phyloP scores from a whole-genome alignment of 441 rosid species.

The Erysimum cheiri region DNA sequence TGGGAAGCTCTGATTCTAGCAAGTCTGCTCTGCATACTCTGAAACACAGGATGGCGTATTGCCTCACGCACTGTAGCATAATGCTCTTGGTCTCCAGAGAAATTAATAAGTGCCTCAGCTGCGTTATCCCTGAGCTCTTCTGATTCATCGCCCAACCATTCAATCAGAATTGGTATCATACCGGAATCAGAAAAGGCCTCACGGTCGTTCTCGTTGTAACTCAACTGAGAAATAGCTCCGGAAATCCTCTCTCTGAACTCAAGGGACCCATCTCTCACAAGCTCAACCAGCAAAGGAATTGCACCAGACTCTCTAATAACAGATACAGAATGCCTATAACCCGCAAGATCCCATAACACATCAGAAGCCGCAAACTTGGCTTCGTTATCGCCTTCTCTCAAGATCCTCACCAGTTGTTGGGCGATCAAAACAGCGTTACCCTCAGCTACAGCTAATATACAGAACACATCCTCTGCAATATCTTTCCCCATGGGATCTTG shows the following conservation, averaged over 20 bases:
- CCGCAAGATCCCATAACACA: constrained; percentile 64
- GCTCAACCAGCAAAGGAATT: constrained; percentile 57
- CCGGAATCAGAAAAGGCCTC: constrained; percentile 53
- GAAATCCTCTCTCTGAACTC: constrained; percentile 57
- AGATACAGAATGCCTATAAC: constrained; percentile 58
- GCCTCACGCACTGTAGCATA: constrained; percentile 50
- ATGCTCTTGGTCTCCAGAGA: constrained; percentile 54
- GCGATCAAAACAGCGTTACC: constrained; percentile 57
- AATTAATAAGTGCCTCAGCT: constrained; percentile 59
- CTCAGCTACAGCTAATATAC: constrained; percentile 63
- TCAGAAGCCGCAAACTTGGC: constrained; percentile 63
- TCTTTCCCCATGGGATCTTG: constrained; percentile 56
- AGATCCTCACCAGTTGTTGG: constrained; percentile 60
- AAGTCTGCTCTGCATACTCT: constrained; percentile 53
- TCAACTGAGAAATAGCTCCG: constrained; percentile 61
- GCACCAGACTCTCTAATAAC: constrained; percentile 63
- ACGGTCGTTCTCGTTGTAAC: constrained; percentile 54
- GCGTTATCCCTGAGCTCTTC: constrained; percentile 64
- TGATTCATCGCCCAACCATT: constrained; percentile 49
- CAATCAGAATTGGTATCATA: constrained; percentile 51
- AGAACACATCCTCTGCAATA: constrained; percentile 67
- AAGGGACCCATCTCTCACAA: constrained; percentile 48
- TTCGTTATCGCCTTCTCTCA: constrained; percentile 61
- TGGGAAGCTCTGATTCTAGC: constrained; percentile 48
- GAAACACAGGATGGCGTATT: constrained; percentile 48